phyloP scores from a whole-genome alignment of 495 filamentous ascomycete species.

The Staphylotrichum tortipilum region DNA sequence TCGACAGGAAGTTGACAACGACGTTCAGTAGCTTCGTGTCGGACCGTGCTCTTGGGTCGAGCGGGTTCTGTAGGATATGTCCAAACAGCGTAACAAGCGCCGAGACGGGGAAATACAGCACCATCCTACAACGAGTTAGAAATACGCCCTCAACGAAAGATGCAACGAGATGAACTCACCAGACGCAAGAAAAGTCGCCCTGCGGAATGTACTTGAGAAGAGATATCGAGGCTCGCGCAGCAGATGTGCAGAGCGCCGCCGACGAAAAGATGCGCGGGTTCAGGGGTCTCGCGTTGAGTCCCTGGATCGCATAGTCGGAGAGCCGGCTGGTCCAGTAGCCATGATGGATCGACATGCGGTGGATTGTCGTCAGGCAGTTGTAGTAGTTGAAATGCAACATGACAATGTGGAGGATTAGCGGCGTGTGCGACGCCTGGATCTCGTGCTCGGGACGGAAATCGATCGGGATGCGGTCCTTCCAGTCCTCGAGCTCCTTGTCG shows the following conservation, averaged over 20 bases:
- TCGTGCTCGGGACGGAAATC: constrained; percentile 94
- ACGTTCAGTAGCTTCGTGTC: constrained; percentile 87
- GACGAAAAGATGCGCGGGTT: constrained; percentile 95
- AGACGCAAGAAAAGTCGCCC: constrained; percentile 89
- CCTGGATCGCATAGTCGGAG: constrained; percentile 91
- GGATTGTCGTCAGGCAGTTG: constrained; percentile 94
- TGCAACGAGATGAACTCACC: constrained; percentile 52
- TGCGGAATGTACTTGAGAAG: constrained; percentile 93
- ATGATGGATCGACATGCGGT: constrained; percentile 97
- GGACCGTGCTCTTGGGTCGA: constrained; percentile 75
- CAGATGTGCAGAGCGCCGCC: constrained; percentile 81
- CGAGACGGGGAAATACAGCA: constrained; percentile 95
- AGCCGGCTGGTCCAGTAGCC: constrained; percentile 96
- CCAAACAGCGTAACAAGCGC: constrained; percentile 92
- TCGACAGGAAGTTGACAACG: constrained; percentile 78
- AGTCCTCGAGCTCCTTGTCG: constrained; percentile 84
- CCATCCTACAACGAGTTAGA: constrained; percentile 55
- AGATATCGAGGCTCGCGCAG: constrained; percentile 85
- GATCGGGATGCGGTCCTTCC: constrained; percentile 90
- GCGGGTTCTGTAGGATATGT: constrained; percentile 93
- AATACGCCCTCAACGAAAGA: background rate
- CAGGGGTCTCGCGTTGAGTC: constrained; percentile 77
- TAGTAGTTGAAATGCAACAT: constrained; percentile 95
- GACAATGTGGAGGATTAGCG: constrained; percentile 83
- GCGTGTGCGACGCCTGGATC: constrained; percentile 81